Evolutionary conservation across 139 green algal genomes (phyloP).

Genomic region (Chlamydomonas schloesseri): DNA sequence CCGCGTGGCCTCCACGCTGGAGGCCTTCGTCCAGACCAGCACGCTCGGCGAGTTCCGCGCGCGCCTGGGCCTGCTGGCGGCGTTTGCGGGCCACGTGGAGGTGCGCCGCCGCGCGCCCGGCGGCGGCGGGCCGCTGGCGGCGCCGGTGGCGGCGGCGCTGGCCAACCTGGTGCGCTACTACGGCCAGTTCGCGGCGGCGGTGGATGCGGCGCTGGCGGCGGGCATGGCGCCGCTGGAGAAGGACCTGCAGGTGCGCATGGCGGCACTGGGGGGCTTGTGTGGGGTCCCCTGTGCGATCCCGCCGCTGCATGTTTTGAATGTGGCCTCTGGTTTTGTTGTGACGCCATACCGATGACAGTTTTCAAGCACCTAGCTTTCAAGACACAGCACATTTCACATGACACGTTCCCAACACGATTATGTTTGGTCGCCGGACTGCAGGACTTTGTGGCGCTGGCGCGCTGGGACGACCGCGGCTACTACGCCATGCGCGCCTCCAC

Average conservation of each 20-base stretch:
- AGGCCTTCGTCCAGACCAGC: slow-evolving; percentile 93
- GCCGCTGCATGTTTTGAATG: too few relatives aligned
- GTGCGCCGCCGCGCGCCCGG: slow-evolving; percentile 28
- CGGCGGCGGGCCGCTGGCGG: slow-evolving; percentile 1
- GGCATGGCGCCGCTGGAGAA: slow-evolving; percentile 82
- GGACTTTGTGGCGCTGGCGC: slow-evolving; percentile 95
- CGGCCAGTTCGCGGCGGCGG: slow-evolving; percentile 76
- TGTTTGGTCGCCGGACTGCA: too few relatives aligned
- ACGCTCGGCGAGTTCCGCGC: slow-evolving; percentile 89
- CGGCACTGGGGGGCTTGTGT: too few relatives aligned
- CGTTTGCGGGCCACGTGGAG: slow-evolving; percentile 66
- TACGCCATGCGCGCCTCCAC: slow-evolving; percentile 84
- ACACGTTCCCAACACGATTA: too few relatives aligned
- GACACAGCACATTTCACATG: too few relatives aligned
- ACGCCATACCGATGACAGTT: too few relatives aligned
- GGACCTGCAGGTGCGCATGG: slow-evolving; percentile 77
- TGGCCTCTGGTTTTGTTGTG: too few relatives aligned
- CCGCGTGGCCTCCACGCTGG: slow-evolving; percentile 67
- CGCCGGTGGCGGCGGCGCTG: slow-evolving; percentile 64
- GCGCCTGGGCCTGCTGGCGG: slow-evolving; percentile 83
- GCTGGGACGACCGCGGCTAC: slow-evolving; percentile 97
- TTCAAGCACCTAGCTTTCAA: too few relatives aligned
- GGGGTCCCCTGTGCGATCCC: too few relatives aligned
- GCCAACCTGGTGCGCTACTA: slow-evolving; percentile 90
- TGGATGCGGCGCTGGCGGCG: slow-evolving; percentile 66